Evolutionary conservation across 2,329 filamentous ascomycete species (phyloP), one percentile per base, ranked within the genome.

Genomic region (Parascedosporium putredinis): DNA sequence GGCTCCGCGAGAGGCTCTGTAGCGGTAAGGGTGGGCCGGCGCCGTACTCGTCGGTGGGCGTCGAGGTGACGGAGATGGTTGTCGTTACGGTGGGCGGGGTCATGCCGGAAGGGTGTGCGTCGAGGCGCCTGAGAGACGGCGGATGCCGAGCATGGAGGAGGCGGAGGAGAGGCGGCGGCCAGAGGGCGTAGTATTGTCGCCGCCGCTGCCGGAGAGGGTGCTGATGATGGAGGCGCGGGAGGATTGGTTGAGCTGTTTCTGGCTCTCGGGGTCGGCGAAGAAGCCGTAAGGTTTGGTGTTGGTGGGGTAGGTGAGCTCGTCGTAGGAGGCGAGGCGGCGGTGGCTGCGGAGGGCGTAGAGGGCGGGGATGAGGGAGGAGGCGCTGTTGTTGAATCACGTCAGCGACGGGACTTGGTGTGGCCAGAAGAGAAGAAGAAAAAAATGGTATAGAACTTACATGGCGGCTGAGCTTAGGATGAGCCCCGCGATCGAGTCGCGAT

Each of bases 251-350:
- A 44, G 50, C 18, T 44, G 50, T 23, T 45, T 54, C 36, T 54
- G 49, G 31, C 60, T 50, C 54, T 60, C 50, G 38, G 47, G 44
- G 51, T 57, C 53, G 53, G 55, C 56, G 62, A 69, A 42, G 38
- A 42, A 75, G 38, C 73, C 72, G 56, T 68, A 75, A 14, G 65
- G 61, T 55, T 76, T 75, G 52, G 71, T 63, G 60, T 76, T 74
- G 52, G 67, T 62, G 7, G 74, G 68, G 34, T 73, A 65, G 52
- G 70, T 62, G 54, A 78, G 74, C 55, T 75, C 70, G 55, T 78
- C 72, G 57, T 74, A 73, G 25, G 64, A 58, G 18, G 70, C 61
- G 10, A 76, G 62, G 14, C 72, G 70, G 47, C 70, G 71, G 61
- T 75, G 76, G 24, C 64, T 67, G 45, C 64, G 55, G 47, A 73